Conservation (phyloP, 164 flowering plant genomes). For the Houttuynia cordata region DNA sequence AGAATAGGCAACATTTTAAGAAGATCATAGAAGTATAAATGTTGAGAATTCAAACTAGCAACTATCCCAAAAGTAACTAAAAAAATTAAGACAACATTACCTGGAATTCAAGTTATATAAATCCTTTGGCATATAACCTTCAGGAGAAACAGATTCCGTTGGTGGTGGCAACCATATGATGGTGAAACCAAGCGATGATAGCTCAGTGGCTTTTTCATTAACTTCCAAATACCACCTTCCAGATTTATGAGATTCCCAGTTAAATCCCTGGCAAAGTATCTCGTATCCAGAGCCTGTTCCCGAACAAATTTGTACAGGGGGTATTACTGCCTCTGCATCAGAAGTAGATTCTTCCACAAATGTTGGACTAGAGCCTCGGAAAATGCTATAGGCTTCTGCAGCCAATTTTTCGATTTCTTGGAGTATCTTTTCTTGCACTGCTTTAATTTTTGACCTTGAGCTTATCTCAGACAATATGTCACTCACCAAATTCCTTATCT, state of each 20-base stretch:
- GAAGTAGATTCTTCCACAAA: conserved; percentile 32
- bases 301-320: conserved; percentile 35
- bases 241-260: conserved; percentile 97
- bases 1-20: too few relatives aligned
- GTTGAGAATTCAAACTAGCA: too few relatives aligned
- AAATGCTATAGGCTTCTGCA: conserved; percentile 96
- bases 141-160: conserved; percentile 94
- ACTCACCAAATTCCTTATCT: conserved; percentile 66
- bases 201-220: conserved; percentile 46
- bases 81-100: conserved; percentile 17
- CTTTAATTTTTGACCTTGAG: conserved; percentile 45
- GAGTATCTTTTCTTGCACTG: conserved; percentile 64
- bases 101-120: conserved; percentile 89
- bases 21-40: too few relatives aligned
- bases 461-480: conserved; percentile 58
- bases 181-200: conserved; percentile 81
- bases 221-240: conserved; percentile 89
- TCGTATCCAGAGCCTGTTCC: conserved; percentile 95
- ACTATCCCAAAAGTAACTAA: too few relatives aligned
- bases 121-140: conserved; percentile 98
- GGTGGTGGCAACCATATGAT: conserved; percentile 94
- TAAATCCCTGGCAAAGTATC: conserved; percentile 92
- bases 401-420: conserved; percentile 95
- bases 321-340: conserved; percentile 27
- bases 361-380: conserved; percentile 54